Conservation (phyloP, 2,329 filamentous ascomycete genomes). For the Oidium heveae region DNA sequence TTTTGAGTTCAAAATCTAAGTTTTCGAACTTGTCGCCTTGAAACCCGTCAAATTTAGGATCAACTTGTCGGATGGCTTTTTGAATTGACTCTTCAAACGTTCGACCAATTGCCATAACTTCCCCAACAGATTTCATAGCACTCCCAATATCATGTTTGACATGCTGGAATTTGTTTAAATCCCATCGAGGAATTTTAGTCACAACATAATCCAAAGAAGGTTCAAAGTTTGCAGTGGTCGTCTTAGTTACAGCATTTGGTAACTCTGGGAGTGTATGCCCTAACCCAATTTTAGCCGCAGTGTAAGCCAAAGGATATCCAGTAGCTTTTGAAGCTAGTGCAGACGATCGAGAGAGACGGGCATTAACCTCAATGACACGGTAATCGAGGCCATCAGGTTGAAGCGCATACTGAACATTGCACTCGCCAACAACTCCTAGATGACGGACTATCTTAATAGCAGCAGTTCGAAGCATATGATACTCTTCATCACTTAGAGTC, state of each 20-base stretch:
- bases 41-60: slow-evolving; percentile 88
- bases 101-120: slow-evolving; percentile 94
- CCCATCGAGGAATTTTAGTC: slow-evolving; percentile 97
- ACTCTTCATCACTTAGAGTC: slow-evolving; percentile 89
- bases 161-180: slow-evolving; percentile 94
- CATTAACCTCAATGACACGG: slow-evolving; percentile 98
- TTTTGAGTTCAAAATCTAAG: slow-evolving; percentile 91
- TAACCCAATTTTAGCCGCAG: slow-evolving; percentile 86
- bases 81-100: slow-evolving; percentile 97
- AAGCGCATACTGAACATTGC: slow-evolving; percentile 94
- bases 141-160: slow-evolving; percentile 90
- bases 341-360: slow-evolving; percentile 80
- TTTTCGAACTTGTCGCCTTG: slow-evolving; percentile 75
- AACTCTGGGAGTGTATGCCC: slow-evolving; percentile 91
- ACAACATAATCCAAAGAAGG: slow-evolving; percentile 95
- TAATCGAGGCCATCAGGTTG: slow-evolving; percentile 92
- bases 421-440: slow-evolving; percentile 90
- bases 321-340: slow-evolving; percentile 92
- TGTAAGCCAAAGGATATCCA: slow-evolving; percentile 85
- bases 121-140: slow-evolving; percentile 98
- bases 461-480: slow-evolving; percentile 95
- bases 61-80: slow-evolving; percentile 86
- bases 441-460: slow-evolving; percentile 95
- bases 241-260: slow-evolving; percentile 83
- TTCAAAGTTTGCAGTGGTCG: slow-evolving; percentile 93